Evolutionary conservation across 1,284 basidiomycete genomes (phyloP).

Genomic region (Sanghuangporus sanghuang): DNA sequence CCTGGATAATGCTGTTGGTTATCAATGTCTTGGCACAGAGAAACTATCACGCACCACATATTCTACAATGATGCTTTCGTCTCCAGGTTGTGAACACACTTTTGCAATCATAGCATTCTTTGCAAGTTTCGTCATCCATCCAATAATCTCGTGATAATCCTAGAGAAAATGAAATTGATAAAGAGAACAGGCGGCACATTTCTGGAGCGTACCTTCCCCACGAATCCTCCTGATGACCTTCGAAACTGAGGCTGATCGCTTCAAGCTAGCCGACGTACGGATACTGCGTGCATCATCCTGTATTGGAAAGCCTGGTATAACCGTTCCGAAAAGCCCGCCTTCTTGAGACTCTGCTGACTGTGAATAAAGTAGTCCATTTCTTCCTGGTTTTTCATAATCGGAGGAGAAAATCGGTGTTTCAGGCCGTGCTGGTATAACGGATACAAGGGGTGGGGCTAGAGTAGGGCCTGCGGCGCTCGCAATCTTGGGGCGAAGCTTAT

Average conservation of each 20-base stretch:
- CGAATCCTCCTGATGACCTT: constrained; percentile 85
- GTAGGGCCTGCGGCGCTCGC: constrained; percentile 41
- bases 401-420: constrained; percentile 62
- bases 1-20: constrained; percentile 37
- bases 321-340: constrained; percentile 55
- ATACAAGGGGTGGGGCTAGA: constrained; percentile 68
- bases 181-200: neutral
- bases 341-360: constrained; percentile 53
- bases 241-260: constrained; percentile 76
- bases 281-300: constrained; percentile 79
- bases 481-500: constrained; percentile 52
- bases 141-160: constrained; percentile 86
- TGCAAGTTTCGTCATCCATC: constrained; percentile 97
- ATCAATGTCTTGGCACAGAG: constrained; percentile 14
- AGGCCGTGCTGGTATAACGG: constrained; percentile 73
- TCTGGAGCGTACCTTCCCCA: constrained; percentile 61
- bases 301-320: constrained; percentile 81
- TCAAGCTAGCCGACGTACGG: constrained; percentile 63
- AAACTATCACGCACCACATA: constrained; percentile 61
- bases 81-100: constrained; percentile 90
- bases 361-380: constrained; percentile 41
- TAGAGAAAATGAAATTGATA: constrained; percentile 27
- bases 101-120: constrained; percentile 93
- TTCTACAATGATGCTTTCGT: constrained; percentile 91
- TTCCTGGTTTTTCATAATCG: constrained; percentile 58